Conservation (phyloP, 306 rosid species). For the Casuarina glauca region DNA sequence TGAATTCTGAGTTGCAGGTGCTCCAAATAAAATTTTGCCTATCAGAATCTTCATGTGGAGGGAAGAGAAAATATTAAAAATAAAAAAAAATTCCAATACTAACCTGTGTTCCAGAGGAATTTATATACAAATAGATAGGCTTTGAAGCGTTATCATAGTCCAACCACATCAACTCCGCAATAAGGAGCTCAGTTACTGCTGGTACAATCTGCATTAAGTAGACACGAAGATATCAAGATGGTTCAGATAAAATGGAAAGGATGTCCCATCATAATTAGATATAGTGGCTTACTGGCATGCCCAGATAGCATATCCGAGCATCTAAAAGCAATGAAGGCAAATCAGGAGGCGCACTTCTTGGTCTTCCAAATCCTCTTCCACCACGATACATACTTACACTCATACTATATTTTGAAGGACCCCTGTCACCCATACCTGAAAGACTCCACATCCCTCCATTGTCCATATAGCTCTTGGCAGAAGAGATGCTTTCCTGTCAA, state of each 20-base stretch:
- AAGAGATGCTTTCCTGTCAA: constrained; percentile 78
- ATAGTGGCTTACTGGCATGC: constrained; percentile 82
- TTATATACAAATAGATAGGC: constrained; percentile 86
- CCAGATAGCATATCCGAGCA: constrained; percentile 82
- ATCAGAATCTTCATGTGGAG: constrained; percentile 13
- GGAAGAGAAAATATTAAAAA: constrained; percentile 6
- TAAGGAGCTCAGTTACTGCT: constrained; percentile 88
- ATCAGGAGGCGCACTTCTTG: constrained; percentile 87
- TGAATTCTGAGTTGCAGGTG: background rate
- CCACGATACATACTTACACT: constrained; percentile 86
- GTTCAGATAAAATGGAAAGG: background rate
- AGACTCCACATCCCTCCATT: constrained; percentile 80
- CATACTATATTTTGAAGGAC: constrained; percentile 72
- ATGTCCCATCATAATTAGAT: constrained; percentile 16
- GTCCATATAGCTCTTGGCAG: constrained; percentile 68
- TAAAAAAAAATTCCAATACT: constrained; percentile 14
- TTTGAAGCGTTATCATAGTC: constrained; percentile 78
- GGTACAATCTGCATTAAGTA: constrained; percentile 77
- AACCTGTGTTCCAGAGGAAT: constrained; percentile 93
- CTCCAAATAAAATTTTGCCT: constrained; percentile 5
- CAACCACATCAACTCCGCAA: constrained; percentile 94
- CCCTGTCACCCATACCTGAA: constrained; percentile 44
- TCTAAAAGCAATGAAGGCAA: constrained; percentile 89
- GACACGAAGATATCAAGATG: constrained; percentile 25
- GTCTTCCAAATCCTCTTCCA: constrained; percentile 77